Evolutionary conservation across 2,329 filamentous ascomycete species (phyloP), one percentile per base, ranked within the genome.

Genomic region (Colletotrichum salicis): DNA sequence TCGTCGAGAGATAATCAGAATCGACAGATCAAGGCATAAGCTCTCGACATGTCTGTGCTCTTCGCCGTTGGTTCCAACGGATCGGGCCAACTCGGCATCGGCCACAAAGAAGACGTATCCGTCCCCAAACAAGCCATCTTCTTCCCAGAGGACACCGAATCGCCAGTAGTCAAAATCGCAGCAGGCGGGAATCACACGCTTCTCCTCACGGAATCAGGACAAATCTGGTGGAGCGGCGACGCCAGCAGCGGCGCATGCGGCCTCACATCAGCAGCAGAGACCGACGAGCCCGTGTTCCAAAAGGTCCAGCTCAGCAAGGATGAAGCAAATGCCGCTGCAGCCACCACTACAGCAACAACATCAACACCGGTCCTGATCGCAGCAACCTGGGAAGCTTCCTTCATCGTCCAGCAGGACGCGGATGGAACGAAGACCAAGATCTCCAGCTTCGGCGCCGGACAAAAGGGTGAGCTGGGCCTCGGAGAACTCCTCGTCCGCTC

Each of bases 141-240:
- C 79, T 78, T 84, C 6, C 80, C 83, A 2, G 78, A 80, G 15
- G 77, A 78, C 61, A 78, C 82, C 45, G 75, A 77, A 33, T 79
- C 83, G 15, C 77, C 79, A 31, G 73, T 80, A 19, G 79, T 86
- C 67, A 80, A 79, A 54, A 79, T 87, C 11, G 83, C 83, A 24
- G 86, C 94, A 8, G 96, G 96, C 4, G 95, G 95, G 1, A 98
- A 98, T 78, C 96, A 98, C 80, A 97, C 94, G 0, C 82, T 98
- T 4, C 79, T 97, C 11, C 84, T 95, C 12, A 89, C 88, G n/a
- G 78, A 84, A 4, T 79, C 84, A 31, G 91, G 92, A 0, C 76
- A 82, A 1, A 83, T 95, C 0, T 93, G 89, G 77, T 91, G 89
- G 77, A 87, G 90, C 57, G 95, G 95, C 1, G 88, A 91, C 70